These are phyloP conservation scores for Apiotrichum gamsii DNA, from an alignment of 1,284 basidiomycete species.

Conservation along the genomic window DNA sequence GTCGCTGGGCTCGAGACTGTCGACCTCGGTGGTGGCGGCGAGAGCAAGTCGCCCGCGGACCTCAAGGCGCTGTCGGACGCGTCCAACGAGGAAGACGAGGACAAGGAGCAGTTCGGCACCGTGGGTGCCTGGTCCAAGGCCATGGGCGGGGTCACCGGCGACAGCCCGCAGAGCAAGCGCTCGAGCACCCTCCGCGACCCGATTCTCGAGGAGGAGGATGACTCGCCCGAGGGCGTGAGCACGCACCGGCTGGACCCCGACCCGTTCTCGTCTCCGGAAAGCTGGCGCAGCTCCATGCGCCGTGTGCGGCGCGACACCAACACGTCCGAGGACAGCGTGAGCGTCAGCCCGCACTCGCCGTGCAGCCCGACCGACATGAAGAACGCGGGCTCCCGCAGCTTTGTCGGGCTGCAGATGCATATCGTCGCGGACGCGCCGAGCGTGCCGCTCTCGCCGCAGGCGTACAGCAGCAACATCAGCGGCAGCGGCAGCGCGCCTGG, in stretches of 20 bases:
- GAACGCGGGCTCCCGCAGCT: slow-evolving; percentile 5
- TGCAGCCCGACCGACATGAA: slow-evolving; percentile 2
- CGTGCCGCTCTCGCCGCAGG: background rate
- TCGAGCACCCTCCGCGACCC: background rate
- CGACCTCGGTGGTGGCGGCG: slow-evolving; percentile 22
- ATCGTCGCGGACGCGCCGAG: background rate
- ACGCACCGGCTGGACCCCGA: background rate
- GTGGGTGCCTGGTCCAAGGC: slow-evolving; percentile 11
- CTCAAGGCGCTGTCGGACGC: slow-evolving; percentile 13
- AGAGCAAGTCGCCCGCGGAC: background rate
- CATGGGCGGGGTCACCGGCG: slow-evolving; percentile 28
- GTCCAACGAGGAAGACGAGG: slow-evolving; percentile 26
- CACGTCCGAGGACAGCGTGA: background rate
- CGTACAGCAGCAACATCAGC: no score
- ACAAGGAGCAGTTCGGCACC: slow-evolving; percentile 20
- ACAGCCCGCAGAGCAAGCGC: background rate
- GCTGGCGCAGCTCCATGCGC: background rate
- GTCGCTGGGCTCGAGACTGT: slow-evolving; percentile 37
- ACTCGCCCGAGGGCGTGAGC: background rate
- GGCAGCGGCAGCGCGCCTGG: no score
- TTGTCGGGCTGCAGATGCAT: slow-evolving; percentile 5
- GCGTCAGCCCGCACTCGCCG: background rate
- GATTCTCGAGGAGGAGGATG: no score
- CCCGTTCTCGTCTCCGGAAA: background rate
- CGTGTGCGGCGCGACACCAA: background rate